Evolutionary conservation across 371 early-diverging fungal species (phyloP).

Genomic region (Mortierella sp.): DNA sequence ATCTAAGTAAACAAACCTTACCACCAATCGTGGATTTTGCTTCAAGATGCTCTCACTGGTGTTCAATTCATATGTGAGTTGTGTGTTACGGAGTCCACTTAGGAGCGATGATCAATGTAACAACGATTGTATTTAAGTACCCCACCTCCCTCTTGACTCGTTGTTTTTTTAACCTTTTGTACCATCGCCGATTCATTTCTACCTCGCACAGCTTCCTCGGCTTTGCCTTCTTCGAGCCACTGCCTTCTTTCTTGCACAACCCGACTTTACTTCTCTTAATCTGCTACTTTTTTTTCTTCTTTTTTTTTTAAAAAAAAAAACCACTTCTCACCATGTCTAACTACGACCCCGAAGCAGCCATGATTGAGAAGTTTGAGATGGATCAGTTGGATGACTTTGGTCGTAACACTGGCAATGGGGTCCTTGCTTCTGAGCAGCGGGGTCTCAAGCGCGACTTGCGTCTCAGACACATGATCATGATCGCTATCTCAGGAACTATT

Average conservation of each 20-base stretch:
- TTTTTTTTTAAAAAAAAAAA: too few species aligned
- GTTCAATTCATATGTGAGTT: too few species aligned
- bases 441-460: conserved; percentile 71
- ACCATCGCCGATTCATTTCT: too few species aligned
- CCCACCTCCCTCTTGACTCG: too few species aligned
- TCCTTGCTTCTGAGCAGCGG: conserved; percentile 25
- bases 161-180: not conserved
- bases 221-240: too few species aligned
- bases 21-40: not conserved
- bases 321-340: conserved; percentile 24
- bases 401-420: not conserved
- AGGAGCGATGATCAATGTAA: too few species aligned
- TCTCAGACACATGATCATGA: conserved; percentile 84
- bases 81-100: too few species aligned
- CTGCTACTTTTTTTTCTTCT: too few species aligned
- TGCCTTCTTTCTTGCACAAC: not conserved
- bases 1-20: not conserved
- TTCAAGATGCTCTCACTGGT: too few species aligned
- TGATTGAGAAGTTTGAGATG: conserved; percentile 37
- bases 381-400: conserved; percentile 40
- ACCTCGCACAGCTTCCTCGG: too few species aligned
- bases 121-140: too few species aligned
- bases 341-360: conserved; percentile 13
- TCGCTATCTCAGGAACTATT: conserved; percentile 83
- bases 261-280: not conserved